Percentiles rank a stretch among this genome's conserved stretches.
These are phyloP conservation scores for Oropetium thomaeum DNA, from an alignment of 176 grass and related monocot genomes.

Conservation along the genomic window DNA sequence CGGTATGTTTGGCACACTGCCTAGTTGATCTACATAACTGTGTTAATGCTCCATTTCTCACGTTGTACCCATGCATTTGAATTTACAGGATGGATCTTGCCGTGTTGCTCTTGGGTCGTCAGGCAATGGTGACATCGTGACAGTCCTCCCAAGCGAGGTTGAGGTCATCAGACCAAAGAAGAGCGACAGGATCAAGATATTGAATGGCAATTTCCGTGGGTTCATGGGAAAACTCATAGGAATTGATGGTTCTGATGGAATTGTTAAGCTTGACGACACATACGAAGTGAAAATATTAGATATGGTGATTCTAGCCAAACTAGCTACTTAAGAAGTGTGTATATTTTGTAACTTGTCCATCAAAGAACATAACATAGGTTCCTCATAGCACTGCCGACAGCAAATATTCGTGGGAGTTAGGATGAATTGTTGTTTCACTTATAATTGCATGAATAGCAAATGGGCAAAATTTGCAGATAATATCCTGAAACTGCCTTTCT, in stretches of 20 bases:
- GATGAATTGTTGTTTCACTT: too few relatives aligned
- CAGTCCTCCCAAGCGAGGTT: conserved; percentile 54
- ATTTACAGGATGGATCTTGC: conserved; percentile 78
- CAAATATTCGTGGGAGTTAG: too few relatives aligned
- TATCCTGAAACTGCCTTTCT: background rate
- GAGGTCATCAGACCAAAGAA: conserved; percentile 90
- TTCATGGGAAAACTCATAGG: conserved; percentile 78
- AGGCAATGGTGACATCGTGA: conserved; percentile 54
- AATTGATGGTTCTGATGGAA: conserved; percentile 90
- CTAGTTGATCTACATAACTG: background rate
- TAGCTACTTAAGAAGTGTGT: conserved; percentile 54
- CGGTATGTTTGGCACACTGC: conserved; percentile 38
- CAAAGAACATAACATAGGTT: conserved; percentile 32
- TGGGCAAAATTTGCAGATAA: background rate
- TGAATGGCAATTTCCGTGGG: conserved; percentile 78
- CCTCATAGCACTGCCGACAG: too few relatives aligned
- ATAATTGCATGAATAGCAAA: background rate
- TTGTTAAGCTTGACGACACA: conserved; percentile 91
- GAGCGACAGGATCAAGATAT: conserved; percentile 83
- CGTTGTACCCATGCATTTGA: conserved; percentile 13
- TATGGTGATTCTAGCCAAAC: conserved; percentile 85
- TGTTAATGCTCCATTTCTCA: background rate
- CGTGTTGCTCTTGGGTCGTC: conserved; percentile 64
- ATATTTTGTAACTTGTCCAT: conserved; percentile 40
- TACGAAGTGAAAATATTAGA: conserved; percentile 97